Base-by-base conservation (phyloP, 2,329 filamentous ascomycete genomes). In the Aureobasidium sp. region DNA sequence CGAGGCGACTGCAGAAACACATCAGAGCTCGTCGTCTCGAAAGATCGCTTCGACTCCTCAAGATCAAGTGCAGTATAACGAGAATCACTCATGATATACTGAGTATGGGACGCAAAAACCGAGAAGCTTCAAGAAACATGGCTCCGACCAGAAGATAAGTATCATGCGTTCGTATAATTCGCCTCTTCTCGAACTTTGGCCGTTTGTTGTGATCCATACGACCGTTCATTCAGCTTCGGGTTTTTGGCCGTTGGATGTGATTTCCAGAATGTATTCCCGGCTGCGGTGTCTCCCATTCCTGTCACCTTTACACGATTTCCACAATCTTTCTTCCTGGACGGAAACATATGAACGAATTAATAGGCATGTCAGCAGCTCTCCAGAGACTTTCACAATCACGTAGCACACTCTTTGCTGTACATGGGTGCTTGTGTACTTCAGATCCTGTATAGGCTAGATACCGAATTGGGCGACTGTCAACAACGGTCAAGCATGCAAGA, bases 171-270 rank as follows among this genome's bases (percentile, higher is more conserved):
- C 50, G 9, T 41, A 11, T 32, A n/a, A 11, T 32, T 54, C 8
- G 37, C 30, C 34, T 51, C 9, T 54, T 42, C 50, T 42, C 27
- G 37, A 54, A 9, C 37, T 21, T 21, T 3, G 8, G 14, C 50
- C 50, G 50, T 41, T 51, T 27, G 32, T 54, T 32, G 27, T 42
- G 50, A 30, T 29, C 50, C 2, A 54, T 54, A 54, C 36, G 32
- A 54, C 50, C 50, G 50, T 54, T 54, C 27, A 37, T 4, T 34
- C 25, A 42, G 37, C 13, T 53, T 25, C n/a, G 50, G 27, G 5
- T 42, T 36, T 54, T 54, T 54, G 50, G 37, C 50, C 50, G 50
- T 54, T 54, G 50, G 37, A 30, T 21, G 50, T 42, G 50, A 54
- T 54, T 54, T 42, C 8, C 2, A 21, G 25, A 32, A 30, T 21